Percentiles rank a stretch among this genome's conserved stretches.
phyloP scores from a whole-genome alignment of 2,329 filamentous ascomycete genomes.

The Botryosphaeria dothidea region DNA sequence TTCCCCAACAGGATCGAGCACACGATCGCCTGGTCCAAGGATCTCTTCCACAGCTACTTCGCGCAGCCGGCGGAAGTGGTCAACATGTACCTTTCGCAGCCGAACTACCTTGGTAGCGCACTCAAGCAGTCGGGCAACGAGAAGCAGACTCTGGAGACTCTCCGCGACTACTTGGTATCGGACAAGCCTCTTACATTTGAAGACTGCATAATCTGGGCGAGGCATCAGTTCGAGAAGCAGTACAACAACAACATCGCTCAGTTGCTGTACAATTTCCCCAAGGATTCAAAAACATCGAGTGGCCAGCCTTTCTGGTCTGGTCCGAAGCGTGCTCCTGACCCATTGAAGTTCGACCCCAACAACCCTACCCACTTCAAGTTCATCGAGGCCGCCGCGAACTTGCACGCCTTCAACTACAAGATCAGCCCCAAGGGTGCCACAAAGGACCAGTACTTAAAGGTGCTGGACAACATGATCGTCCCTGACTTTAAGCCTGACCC shows the following conservation, averaged over 20 bases:
- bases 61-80: slow-evolving; percentile 91
- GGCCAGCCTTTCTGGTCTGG: slow-evolving; percentile 97
- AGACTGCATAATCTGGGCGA: slow-evolving; percentile 95
- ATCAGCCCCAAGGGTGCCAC: slow-evolving; percentile 81
- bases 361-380: slow-evolving; percentile 89
- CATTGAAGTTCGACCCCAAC: slow-evolving; percentile 81
- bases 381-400: slow-evolving; percentile 81
- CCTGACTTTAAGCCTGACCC: slow-evolving; percentile 91
- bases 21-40: slow-evolving; percentile 96
- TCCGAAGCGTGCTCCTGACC: slow-evolving; percentile 91
- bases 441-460: slow-evolving; percentile 71
- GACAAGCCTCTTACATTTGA: slow-evolving; percentile 92
- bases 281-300: slow-evolving; percentile 83
- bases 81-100: slow-evolving; percentile 89
- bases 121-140: slow-evolving; percentile 94
- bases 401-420: slow-evolving; percentile 97
- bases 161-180: slow-evolving; percentile 86
- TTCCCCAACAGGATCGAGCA: slow-evolving; percentile 99
- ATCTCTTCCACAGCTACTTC: slow-evolving; percentile 92
- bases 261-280: slow-evolving; percentile 94
- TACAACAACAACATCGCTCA: slow-evolving; percentile 97
- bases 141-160: slow-evolving; percentile 86
- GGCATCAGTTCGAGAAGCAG: slow-evolving; percentile 90
- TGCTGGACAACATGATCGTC: slow-evolving; percentile 89
- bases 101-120: slow-evolving; percentile 83